Conservation (phyloP, 371 early-diverging fungal species). For the Mortierella sp. region DNA sequence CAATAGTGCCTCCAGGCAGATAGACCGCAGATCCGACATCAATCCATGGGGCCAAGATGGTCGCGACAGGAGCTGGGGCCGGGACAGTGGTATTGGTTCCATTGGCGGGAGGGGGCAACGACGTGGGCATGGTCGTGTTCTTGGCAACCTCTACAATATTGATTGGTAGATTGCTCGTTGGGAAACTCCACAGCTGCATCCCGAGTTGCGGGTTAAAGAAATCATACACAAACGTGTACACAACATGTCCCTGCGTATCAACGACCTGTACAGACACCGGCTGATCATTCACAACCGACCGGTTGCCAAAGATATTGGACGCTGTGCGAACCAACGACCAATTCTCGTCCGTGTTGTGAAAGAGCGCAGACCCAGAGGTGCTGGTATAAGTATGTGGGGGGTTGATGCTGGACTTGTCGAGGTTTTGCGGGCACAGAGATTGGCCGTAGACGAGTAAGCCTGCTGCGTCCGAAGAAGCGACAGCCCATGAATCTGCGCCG, state of each 20-base stretch:
- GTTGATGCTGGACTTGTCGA: neutral
- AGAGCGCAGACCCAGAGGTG: slow-evolving; percentile 26
- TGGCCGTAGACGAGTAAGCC: slow-evolving; percentile 47
- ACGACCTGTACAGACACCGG: slow-evolving; percentile 46
- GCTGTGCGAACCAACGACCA: slow-evolving; percentile 15
- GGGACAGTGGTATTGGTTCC: slow-evolving; percentile 25
- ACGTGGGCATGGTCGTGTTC: slow-evolving; percentile 39
- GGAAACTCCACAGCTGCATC: slow-evolving; percentile 38
- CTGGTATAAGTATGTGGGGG: slow-evolving; percentile 19
- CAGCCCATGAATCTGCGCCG: slow-evolving; percentile 33
- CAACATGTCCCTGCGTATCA: slow-evolving; percentile 21
- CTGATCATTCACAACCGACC: slow-evolving; percentile 28
- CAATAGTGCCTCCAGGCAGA: slow-evolving; percentile 30
- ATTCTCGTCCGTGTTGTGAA: neutral
- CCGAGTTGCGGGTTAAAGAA: slow-evolving; percentile 41
- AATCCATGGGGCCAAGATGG: slow-evolving; percentile 32
- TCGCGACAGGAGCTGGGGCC: neutral
- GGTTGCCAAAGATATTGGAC: slow-evolving; percentile 32
- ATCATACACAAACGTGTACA: slow-evolving; percentile 50
- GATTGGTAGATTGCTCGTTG: slow-evolving; percentile 20
- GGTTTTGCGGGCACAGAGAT: slow-evolving; percentile 28
- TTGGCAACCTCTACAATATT: slow-evolving; percentile 27
- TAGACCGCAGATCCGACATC: slow-evolving; percentile 43
- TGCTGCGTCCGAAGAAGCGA: slow-evolving; percentile 29
- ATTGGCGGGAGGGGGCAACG: slow-evolving; percentile 26